Conservation (phyloP, 371 early-diverging fungal species). For the Actinomucor elegans region DNA sequence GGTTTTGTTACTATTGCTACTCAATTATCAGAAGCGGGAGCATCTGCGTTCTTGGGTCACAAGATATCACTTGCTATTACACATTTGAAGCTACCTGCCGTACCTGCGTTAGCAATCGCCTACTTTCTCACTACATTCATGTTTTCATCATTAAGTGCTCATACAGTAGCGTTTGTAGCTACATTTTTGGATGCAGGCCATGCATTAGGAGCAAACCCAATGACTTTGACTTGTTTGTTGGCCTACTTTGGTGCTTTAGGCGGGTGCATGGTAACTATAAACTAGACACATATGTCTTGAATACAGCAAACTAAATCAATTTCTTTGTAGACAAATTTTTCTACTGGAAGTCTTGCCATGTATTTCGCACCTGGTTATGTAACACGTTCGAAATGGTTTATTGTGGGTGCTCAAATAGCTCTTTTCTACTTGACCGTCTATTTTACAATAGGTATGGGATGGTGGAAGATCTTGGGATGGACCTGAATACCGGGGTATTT, state of each 20-base stretch:
- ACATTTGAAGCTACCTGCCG: constrained; percentile 33
- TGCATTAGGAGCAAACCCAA: constrained; percentile 58
- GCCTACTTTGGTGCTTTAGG: constrained; percentile 67
- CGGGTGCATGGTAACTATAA: constrained; percentile 68
- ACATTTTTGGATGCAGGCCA: constrained; percentile 78
- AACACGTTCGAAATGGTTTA: constrained; percentile 60
- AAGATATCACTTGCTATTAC: constrained; percentile 45
- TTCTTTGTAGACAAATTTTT: constrained; percentile 55
- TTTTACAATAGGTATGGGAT: constrained; percentile 64
- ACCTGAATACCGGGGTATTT: too few relatives aligned
- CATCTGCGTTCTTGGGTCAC: constrained; percentile 64
- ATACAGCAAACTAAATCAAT: too few relatives aligned
- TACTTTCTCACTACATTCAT: constrained; percentile 74
- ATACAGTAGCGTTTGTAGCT: constrained; percentile 69
- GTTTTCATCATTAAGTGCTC: constrained; percentile 70
- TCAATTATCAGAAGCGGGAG: constrained; percentile 68
- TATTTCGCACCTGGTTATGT: constrained; percentile 66
- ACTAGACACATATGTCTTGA: not conserved
- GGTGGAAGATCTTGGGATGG: constrained; percentile 68
- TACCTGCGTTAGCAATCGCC: constrained; percentile 52
- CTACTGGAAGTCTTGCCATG: constrained; percentile 60
- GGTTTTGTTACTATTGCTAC: constrained; percentile 78
- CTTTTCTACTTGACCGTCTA: constrained; percentile 53
- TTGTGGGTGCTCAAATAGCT: constrained; percentile 55
- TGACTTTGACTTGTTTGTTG: constrained; percentile 56